These are phyloP conservation scores for Oryza australiensis DNA, from an alignment of 176 grass and related monocot species.

Conservation along the genomic window DNA sequence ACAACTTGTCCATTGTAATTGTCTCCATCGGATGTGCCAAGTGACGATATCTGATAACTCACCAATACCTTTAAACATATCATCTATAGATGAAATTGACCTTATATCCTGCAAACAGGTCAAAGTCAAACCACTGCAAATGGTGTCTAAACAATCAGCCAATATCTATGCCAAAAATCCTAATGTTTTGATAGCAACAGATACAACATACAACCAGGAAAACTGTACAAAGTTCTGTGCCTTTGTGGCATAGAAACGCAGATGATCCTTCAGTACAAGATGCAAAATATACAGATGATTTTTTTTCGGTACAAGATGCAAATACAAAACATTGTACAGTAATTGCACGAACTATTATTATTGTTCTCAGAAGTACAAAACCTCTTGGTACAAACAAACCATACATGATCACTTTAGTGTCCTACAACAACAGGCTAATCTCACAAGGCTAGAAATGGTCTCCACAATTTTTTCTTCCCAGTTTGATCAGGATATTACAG, in stretches of 20 bases:
- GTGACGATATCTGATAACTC: neutral
- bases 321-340: neutral
- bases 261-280: neutral
- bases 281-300: neutral
- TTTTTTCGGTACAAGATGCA: neutral
- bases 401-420: constrained; percentile 11
- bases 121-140: neutral
- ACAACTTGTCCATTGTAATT: neutral
- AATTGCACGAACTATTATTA: neutral
- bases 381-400: constrained; percentile 35
- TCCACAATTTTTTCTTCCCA: constrained; percentile 7
- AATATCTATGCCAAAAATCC: neutral
- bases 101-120: neutral
- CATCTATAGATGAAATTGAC: neutral
- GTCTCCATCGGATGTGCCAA: no score
- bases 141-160: neutral
- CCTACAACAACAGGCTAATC: constrained; percentile 40
- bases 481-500: neutral
- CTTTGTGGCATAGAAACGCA: constrained; percentile 13
- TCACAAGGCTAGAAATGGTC: constrained; percentile 16
- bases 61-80: neutral
- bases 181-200: neutral
- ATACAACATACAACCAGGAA: neutral
- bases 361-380: constrained; percentile 24
- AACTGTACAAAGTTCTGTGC: neutral